Evolutionary conservation across 2,329 filamentous ascomycete genomes (phyloP), one percentile per base, ranked within the genome.

Genomic region (Apiospora sp.): DNA sequence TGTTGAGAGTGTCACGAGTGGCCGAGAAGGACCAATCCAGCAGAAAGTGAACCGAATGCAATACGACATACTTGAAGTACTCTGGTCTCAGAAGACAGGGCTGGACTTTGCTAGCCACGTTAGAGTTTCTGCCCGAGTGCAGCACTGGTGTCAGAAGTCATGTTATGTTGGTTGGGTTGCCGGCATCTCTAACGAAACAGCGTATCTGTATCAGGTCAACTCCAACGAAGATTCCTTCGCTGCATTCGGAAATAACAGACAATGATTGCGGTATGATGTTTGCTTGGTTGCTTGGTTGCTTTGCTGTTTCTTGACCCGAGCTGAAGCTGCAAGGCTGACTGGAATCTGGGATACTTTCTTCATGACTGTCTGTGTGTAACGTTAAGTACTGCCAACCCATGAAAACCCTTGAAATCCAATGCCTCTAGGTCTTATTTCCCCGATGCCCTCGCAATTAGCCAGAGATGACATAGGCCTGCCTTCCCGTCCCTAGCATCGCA

Each of bases 271-370:
- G 24, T 54, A 54, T 37, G 16, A 37, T 37, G 30, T 61, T 61
- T 61, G 54, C 54, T 61, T 61, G 19, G 37, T 61, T 61, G 54
- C 54, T 61, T 61, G 19, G 37, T 61, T 41, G 37, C 37, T 10
- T 41, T 41, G 37, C 30, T 16, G 30, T 19, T 16, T n/a, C 16
- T 5, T 22, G 22, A 22, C 24, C 27, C 8, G 27, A 34, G 54
- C 54, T 61, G 54, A 61, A 37, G 54, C 22, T 61, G 30, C 54
- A 34, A 37, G 54, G 54, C 54, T 61, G 54, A 61, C 30, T 61
- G 46, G 22, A n/a, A 10, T 22, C 46, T 61, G 12, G 27, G 5
- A 34, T 34, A 7, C 14, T 12, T 61, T 61, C 54, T 61, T 37
- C 30, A 37, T 8, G 30, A 37, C 8, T 37, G 54, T 37, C 16